A percentile compares a stretch with the other conserved stretches of the same genome.
Conservation (phyloP, 2,329 filamentous ascomycete species). For the Cephalotrichum gorgonifer region DNA sequence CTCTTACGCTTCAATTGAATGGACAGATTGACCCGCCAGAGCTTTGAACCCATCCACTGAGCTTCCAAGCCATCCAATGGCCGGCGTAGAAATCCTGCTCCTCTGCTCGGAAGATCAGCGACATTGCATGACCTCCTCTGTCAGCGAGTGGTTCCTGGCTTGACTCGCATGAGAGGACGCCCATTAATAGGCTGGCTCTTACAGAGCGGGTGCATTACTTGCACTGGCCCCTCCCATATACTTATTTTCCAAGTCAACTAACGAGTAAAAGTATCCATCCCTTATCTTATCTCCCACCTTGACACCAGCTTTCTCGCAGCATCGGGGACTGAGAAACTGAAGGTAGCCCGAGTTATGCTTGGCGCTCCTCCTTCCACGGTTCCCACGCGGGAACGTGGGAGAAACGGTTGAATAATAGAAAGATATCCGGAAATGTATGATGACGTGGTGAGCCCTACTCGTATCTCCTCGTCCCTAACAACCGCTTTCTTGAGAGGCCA, state of each 20-base stretch:
- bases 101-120: neutral
- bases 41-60: too few relatives aligned
- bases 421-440: neutral
- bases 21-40: neutral
- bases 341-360: neutral
- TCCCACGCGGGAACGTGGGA: neutral
- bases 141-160: neutral
- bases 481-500: neutral
- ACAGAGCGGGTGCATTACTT: neutral
- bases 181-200: neutral
- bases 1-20: neutral
- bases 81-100: neutral
- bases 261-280: too few relatives aligned
- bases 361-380: neutral
- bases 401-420: neutral
- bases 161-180: neutral
- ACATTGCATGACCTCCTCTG: neutral
- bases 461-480: neutral
- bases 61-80: neutral
- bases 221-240: neutral
- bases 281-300: neutral
- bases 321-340: neutral
- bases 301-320: neutral
- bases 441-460: slow-evolving; percentile 2
- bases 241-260: too few relatives aligned